These are phyloP conservation scores for Arxiozyma slooffiae DNA, from an alignment of 1,139 yeast genomes.

Conservation along the genomic window DNA sequence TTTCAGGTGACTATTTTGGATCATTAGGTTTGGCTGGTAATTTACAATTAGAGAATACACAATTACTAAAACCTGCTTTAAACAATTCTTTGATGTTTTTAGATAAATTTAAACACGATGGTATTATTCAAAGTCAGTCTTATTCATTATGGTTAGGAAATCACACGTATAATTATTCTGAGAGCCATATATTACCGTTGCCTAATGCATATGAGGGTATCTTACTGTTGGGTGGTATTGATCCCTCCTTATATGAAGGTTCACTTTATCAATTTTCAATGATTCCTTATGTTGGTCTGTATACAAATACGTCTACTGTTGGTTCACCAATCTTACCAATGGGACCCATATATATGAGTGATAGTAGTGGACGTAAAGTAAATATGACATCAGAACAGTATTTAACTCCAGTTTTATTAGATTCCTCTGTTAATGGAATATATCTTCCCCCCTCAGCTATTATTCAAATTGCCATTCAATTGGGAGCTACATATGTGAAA, in stretches of 20 bases:
- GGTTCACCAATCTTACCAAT: slow-evolving; percentile 51
- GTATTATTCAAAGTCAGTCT: slow-evolving; percentile 38
- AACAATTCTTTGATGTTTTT: slow-evolving; percentile 37
- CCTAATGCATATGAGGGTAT: slow-evolving; percentile 26
- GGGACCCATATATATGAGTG: slow-evolving; percentile 42
- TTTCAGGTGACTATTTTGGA: slow-evolving; percentile 36
- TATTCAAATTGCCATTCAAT: slow-evolving; percentile 60
- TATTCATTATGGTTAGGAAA: slow-evolving; percentile 47
- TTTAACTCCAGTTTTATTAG: slow-evolving; percentile 50
- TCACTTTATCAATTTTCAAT: slow-evolving; percentile 41
- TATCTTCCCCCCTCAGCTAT: slow-evolving; percentile 52
- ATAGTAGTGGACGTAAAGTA: slow-evolving; percentile 35
- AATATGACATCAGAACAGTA: slow-evolving; percentile 30
- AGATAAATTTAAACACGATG: slow-evolving; percentile 29
- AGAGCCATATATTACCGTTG: neutral
- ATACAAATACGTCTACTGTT: slow-evolving; percentile 25
- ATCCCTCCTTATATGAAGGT: slow-evolving; percentile 39
- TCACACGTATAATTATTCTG: slow-evolving; percentile 8
- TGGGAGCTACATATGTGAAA: slow-evolving; percentile 55
- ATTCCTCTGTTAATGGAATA: slow-evolving; percentile 45
- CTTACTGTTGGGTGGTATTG: slow-evolving; percentile 53
- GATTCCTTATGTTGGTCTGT: slow-evolving; percentile 36
- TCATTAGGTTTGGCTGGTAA: slow-evolving; percentile 49
- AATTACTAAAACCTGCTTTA: slow-evolving; percentile 18
- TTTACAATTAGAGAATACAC: slow-evolving; percentile 9